Conservation (phyloP, 139 green algal genomes). For the Coelastrella sp. region DNA sequence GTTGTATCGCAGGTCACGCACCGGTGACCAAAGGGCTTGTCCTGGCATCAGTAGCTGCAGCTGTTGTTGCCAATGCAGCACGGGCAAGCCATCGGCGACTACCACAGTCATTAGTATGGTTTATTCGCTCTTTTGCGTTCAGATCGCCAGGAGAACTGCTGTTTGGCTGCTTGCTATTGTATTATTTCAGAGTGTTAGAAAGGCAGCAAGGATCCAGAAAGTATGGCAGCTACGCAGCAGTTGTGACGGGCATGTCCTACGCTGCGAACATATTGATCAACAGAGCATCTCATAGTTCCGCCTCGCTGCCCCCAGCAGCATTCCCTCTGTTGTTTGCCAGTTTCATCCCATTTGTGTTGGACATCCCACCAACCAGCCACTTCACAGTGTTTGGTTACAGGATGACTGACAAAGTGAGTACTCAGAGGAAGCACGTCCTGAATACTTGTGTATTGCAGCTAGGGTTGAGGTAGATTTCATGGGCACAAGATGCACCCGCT, state of each 20-base stretch:
- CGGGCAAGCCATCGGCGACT: slow-evolving; percentile 45
- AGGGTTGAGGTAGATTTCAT: neutral
- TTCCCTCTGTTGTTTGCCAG: slow-evolving; percentile 68
- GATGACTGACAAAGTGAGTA: slow-evolving; percentile 74
- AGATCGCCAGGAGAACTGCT: slow-evolving; percentile 65
- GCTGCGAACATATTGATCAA: slow-evolving; percentile 49
- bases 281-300: neutral
- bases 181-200: slow-evolving; percentile 67
- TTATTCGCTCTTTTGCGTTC: slow-evolving; percentile 59
- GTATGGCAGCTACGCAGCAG: slow-evolving; percentile 64
- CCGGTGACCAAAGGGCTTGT: slow-evolving; percentile 71
- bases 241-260: slow-evolving; percentile 52
- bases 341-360: slow-evolving; percentile 67
- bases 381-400: slow-evolving; percentile 70
- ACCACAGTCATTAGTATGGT: slow-evolving; percentile 31
- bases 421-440: neutral
- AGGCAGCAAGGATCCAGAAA: slow-evolving; percentile 65
- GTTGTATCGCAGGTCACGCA: slow-evolving; percentile 48
- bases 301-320: slow-evolving; percentile 57
- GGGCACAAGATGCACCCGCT: neutral
- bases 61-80: slow-evolving; percentile 56
- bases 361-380: slow-evolving; percentile 63
- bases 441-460: too few relatives aligned
- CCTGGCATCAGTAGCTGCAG: slow-evolving; percentile 49
- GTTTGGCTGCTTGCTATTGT: slow-evolving; percentile 63